Evolutionary conservation across 2,329 filamentous ascomycete species (phyloP).

Genomic region (Penicillium brasilianum): DNA sequence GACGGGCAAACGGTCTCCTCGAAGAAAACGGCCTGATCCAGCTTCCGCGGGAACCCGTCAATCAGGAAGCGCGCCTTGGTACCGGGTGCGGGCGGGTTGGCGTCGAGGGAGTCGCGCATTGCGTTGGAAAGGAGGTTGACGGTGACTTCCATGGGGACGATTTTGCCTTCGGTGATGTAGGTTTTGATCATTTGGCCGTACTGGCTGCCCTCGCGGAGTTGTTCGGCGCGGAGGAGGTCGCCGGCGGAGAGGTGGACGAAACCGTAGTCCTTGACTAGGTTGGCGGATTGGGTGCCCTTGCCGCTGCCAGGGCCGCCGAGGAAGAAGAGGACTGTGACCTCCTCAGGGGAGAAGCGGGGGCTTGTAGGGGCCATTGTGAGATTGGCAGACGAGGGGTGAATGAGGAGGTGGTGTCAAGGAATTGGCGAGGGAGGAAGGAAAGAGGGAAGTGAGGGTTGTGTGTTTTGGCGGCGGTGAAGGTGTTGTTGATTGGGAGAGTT

Average conservation of each 20-base stretch:
- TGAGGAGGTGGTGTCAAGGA: neutral
- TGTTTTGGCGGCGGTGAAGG: conserved; percentile 58
- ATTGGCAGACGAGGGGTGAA: neutral
- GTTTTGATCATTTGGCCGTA: conserved; percentile 92
- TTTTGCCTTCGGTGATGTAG: conserved; percentile 91
- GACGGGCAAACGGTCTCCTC: conserved; percentile 86
- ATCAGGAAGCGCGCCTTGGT: conserved; percentile 73
- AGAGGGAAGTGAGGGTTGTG: neutral
- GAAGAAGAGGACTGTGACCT: conserved; percentile 94
- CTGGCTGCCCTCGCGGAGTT: conserved; percentile 81
- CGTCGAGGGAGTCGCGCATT: conserved; percentile 73
- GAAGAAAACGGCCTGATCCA: conserved; percentile 95
- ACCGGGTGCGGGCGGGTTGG: conserved; percentile 41
- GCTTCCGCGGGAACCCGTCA: conserved; percentile 89
- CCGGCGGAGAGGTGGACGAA: conserved; percentile 94
- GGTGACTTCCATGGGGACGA: conserved; percentile 99
- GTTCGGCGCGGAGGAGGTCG: conserved; percentile 91
- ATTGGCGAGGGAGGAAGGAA: neutral
- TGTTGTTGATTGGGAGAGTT: conserved; percentile 59
- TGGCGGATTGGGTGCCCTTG: conserved; percentile 94
- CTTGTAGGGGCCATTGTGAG: conserved; percentile 44
- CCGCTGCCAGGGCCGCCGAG: conserved; percentile 94
- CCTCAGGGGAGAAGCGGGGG: conserved; percentile 75
- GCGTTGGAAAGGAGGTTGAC: conserved; percentile 92
- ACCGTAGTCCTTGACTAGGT: conserved; percentile 82